These are phyloP conservation scores for Globisporangium rhizosaccharum DNA, from an alignment of 352 stramenopile species.

Conservation along the genomic window DNA sequence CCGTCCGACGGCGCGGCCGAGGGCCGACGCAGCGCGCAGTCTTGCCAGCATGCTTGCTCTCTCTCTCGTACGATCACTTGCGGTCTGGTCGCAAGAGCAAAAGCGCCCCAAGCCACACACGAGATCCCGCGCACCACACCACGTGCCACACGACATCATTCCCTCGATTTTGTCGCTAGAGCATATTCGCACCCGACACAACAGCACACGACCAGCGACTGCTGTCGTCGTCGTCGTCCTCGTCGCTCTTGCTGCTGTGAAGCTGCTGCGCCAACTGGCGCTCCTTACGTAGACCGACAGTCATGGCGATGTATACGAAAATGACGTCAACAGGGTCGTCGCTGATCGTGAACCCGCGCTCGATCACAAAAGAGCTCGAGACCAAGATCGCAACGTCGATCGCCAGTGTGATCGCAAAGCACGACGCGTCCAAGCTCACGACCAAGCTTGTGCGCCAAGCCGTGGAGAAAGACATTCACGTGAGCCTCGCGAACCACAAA, in stretches of 20 bases:
- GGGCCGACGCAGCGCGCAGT: conserved; percentile 20
- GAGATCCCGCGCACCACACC: background rate
- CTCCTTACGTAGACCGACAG: background rate
- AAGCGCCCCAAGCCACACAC: background rate
- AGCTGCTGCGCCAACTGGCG: too few species aligned
- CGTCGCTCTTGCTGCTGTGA: too few species aligned
- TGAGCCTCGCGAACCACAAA: conserved; percentile 85
- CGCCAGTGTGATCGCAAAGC: conserved; percentile 51
- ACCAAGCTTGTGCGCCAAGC: conserved; percentile 80
- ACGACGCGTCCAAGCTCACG: conserved; percentile 61
- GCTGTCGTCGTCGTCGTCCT: too few species aligned
- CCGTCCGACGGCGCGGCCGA: conserved; percentile 19
- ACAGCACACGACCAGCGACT: too few species aligned
- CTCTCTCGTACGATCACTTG: background rate
- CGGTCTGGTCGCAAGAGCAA: background rate
- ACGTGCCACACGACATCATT: too few species aligned
- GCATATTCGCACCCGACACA: too few species aligned
- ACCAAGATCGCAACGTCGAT: conserved; percentile 72
- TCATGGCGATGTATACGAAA: conserved; percentile 74
- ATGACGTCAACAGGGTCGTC: conserved; percentile 68
- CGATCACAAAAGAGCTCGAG: conserved; percentile 82
- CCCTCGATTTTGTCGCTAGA: too few species aligned
- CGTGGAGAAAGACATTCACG: conserved; percentile 81
- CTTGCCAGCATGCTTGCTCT: conserved; percentile 33
- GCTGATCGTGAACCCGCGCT: conserved; percentile 64